Evolutionary conservation across 148 eudicot species (phyloP), one percentile per base, ranked within the genome.

Genomic region (Diospyros kaki): DNA sequence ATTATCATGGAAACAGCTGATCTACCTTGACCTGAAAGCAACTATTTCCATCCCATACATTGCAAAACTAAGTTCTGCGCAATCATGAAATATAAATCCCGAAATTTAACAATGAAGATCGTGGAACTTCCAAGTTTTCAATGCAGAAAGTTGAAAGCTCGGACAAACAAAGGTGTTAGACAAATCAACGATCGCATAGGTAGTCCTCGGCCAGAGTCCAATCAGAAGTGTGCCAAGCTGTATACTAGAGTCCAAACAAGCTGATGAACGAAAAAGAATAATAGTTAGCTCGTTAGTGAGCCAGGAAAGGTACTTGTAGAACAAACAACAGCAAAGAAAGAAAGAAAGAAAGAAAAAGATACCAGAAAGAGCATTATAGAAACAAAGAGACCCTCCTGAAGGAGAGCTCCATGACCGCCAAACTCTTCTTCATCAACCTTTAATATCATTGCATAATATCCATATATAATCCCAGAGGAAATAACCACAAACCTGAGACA

Each of bases 381-480:
- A 76, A 97, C 97, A 77, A 95, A 95, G 58, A 95, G 93, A 15
- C 99, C 99, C 82, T 95, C 97, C 44, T 95, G 99, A 68, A 95
- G 99, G 62, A 95, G 94, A 73, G 99, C 89, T 53, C 94, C 96
- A 68, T 95, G 99, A 64, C 99, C 97, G 2, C 97, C 99, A 73
- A 83, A 93, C 9, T 95, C 99, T 86, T 95, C 97, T 84, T 93
- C 99, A 55, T 95, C 99, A 51, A 95, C 66, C 81, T 95, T 90
- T 28, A 95, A 83, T 74, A 94, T 71, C 84, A 87, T 72, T 39
- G 92, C 93, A 75, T 94, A 94, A 80, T 94, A 94, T 6, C 93
- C 96, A 51, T 95, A 95, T 43, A 95, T 86, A 15, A 93, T 86
- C 58, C 85, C 99, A 10, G 96, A 78, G 17, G 99, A 92, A 71